Evolutionary conservation across 495 filamentous ascomycete genomes (phyloP).

Genomic region (Pyrenula massariospora): DNA sequence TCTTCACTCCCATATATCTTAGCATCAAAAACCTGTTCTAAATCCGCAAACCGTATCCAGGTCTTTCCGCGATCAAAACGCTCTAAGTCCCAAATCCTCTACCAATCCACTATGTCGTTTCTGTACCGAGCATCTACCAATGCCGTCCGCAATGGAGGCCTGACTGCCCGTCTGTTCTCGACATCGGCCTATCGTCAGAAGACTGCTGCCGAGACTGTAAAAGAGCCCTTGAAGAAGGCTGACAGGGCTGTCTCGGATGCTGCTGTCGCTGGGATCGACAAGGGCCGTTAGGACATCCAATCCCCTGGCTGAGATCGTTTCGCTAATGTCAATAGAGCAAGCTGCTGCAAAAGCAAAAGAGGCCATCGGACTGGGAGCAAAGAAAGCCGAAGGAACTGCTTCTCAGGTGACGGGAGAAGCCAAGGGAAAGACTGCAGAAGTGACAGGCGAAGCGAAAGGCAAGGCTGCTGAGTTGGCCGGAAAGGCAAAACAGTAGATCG

Average conservation of each 20-base stretch:
- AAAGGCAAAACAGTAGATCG: background rate
- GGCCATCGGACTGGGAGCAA: conserved; percentile 17
- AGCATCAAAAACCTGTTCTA: no score
- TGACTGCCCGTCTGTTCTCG: conserved; percentile 5
- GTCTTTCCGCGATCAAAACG: no score
- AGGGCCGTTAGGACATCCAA: conserved; percentile 31
- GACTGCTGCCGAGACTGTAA: conserved; percentile 35
- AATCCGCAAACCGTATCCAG: no score
- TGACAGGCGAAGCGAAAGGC: conserved; percentile 25
- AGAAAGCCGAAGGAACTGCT: conserved; percentile 27
- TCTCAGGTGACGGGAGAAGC: conserved; percentile 26
- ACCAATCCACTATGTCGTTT: conserved; percentile 19
- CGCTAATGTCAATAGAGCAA: background rate
- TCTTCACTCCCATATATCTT: no score
- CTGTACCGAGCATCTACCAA: conserved; percentile 9
- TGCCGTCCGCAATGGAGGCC: conserved; percentile 8
- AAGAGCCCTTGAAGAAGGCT: conserved; percentile 44
- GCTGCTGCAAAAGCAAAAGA: conserved; percentile 14
- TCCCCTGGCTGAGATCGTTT: background rate
- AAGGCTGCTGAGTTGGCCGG: conserved; percentile 21
- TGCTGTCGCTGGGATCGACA: conserved; percentile 51
- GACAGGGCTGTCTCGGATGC: conserved; percentile 41
- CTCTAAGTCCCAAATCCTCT: no score
- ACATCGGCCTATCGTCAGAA: conserved; percentile 13
- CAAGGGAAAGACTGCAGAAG: conserved; percentile 28